These are phyloP conservation scores for Lithospermum erythrorhizon DNA, from an alignment of 257 asterid genomes.

Conservation along the genomic window DNA sequence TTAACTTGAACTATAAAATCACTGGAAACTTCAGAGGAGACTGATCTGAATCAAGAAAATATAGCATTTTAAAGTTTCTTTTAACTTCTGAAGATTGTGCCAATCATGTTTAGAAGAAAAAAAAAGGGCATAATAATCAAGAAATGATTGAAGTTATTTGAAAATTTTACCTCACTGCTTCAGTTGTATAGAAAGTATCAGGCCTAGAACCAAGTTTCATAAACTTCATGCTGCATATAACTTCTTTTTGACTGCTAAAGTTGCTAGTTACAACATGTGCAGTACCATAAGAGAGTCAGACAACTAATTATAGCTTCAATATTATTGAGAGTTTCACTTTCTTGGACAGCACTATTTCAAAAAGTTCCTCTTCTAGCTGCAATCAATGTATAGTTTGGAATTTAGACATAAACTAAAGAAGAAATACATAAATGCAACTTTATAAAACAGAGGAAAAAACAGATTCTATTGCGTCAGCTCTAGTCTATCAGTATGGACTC, in stretches of 20 bases:
- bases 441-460: background rate
- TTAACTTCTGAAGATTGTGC: background rate
- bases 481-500: no score
- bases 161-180: constrained; percentile 35
- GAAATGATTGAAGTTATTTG: no score
- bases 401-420: background rate
- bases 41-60: constrained; percentile 43
- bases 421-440: background rate
- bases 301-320: constrained; percentile 16
- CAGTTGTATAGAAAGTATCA: constrained; percentile 65
- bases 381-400: constrained; percentile 29
- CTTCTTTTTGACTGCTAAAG: constrained; percentile 6
- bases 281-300: constrained; percentile 26
- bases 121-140: no score
- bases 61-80: background rate
- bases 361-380: constrained; percentile 28
- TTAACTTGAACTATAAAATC: constrained; percentile 69
- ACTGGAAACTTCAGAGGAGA: constrained; percentile 67
- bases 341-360: constrained; percentile 16
- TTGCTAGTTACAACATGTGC: constrained; percentile 17
- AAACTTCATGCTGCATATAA: constrained; percentile 53
- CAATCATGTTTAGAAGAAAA: no score
- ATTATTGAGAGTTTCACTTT: constrained; percentile 15
- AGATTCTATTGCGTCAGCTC: no score
- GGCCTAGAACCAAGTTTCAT: constrained; percentile 88